Conservation (phyloP, 1,139 yeast genomes). For the Kodamaea sp. region DNA sequence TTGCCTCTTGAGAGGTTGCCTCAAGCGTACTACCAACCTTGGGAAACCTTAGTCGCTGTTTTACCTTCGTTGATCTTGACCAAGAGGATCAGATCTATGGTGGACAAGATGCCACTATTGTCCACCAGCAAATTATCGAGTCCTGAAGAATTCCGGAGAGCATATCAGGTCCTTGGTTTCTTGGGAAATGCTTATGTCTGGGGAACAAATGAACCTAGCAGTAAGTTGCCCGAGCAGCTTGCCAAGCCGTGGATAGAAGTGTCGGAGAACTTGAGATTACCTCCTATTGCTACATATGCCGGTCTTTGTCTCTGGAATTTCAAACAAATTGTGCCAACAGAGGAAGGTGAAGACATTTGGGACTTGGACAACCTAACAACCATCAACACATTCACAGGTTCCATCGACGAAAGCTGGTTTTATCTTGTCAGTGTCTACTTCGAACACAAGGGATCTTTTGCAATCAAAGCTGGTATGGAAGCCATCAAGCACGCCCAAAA, state of each 20-base stretch:
- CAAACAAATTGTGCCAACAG: conserved; percentile 56
- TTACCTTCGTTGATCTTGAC: conserved; percentile 76
- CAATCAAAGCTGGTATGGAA: conserved; percentile 57
- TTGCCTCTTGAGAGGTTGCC: conserved; percentile 65
- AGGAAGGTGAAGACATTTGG: conserved; percentile 35
- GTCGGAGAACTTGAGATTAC: conserved; percentile 64
- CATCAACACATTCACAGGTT: conserved; percentile 83
- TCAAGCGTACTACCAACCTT: conserved; percentile 63
- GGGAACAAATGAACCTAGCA: conserved; percentile 72
- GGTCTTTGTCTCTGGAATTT: conserved; percentile 89
- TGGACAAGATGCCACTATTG: conserved; percentile 63
- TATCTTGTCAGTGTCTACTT: conserved; percentile 85
- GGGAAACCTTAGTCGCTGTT: conserved; percentile 71
- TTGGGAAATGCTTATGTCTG: conserved; percentile 88
- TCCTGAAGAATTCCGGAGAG: conserved; percentile 65
- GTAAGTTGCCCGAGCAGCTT: conserved; percentile 64
- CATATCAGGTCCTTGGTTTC: conserved; percentile 76
- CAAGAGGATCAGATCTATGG: conserved; percentile 54
- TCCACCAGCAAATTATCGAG: conserved; percentile 42
- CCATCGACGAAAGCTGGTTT: conserved; percentile 92
- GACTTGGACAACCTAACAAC: conserved; percentile 74
- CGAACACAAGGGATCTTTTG: conserved; percentile 77
- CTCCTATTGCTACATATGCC: conserved; percentile 88
- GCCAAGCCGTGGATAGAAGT: conserved; percentile 69
- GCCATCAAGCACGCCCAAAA: conserved; percentile 50